Base-by-base conservation (phyloP, 768 basidiomycete species). In the Lanmaoa rubissima region DNA sequence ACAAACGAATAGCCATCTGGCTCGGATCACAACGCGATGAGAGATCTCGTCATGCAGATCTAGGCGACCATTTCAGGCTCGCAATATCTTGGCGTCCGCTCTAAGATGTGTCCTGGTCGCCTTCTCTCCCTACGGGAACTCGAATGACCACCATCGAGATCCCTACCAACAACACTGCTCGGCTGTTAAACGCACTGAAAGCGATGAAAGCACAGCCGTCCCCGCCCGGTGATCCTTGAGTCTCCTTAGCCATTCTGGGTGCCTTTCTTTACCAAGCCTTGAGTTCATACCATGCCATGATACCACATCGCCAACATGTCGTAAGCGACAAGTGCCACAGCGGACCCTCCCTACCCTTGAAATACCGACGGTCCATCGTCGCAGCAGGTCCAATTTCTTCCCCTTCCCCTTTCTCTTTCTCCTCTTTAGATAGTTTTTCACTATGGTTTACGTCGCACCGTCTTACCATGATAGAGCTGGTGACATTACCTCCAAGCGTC, bases 401-500 rank as follows among this genome's bases (percentile, higher is more conserved):
- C 24, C 17, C 34, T 28, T 31, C 38, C 24, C 31, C 31, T n/a
- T 42, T n/a, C 41, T 44, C 21, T 28, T 32, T 24, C 38, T 48
- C 31, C 16, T 47, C 39, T 21, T 10, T 35, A 52, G 16, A 34
- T 24, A 45, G 17, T 14, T 5, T 34, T 32, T 21, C 56, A 47
- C 36, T 36, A 73, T 73, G 69, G 70, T 71, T 24, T 70, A 53
- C 40, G n/a, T 66, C 17, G n/a, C 62, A n/a, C 26, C 66, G 8
- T 31, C 65, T 16, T 42, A 55, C 53, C 16, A 55, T 14, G 62
- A 66, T 4, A 55, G 47, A 47, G 32, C 53, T 16, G 53, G 26
- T 11, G 65, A 61, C 12, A 32, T 57, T 14, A 11, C 61, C 9
- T 55, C 55, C 12, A 73, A 73, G 49, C 63, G 61, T 50, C 66